Evolutionary conservation across 331 rosid species (phyloP), one percentile per base, ranked within the genome.

Genomic region (Rhamnella rubrinervis): DNA sequence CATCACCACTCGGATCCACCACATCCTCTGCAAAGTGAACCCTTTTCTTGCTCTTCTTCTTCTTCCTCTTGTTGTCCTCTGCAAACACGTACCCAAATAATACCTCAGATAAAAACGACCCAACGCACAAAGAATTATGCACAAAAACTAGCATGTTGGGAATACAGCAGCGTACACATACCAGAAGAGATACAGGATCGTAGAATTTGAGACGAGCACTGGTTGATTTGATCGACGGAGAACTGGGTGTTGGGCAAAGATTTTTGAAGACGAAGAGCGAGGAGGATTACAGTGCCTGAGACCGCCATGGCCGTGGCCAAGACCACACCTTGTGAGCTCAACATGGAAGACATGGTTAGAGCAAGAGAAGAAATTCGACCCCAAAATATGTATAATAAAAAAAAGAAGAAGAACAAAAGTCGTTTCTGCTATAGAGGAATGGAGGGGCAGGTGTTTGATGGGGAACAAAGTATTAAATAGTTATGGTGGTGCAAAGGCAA

Each of bases 221-320:
- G 74, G 6, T 76, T 26, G 19, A 57, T 65, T 70, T 70, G 68
- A 44, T 62, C 74, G 25, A 61, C 74, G 4, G 85, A 25, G 64
- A 86, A 79, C 55, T 87, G 85, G 44, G 87, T 11, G 12, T 72
- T 51, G 16, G 87, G 91, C 3, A 80, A 38, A 21, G 85, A 69
- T 56, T 78, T 91, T 70, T 88, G 97, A 0, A 85, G 86, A 55
- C 97, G 87, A 4, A 91, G 80, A 61, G 95, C 88, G 7, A 93
- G 92, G 62, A 93, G 92, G 70, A 93, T 81, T 5, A 89, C 89
- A 1, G 98, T 93, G 79, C 97, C 96, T 68, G 98, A 93, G 68
- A 93, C 91, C 0, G 97, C 98, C 88, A 87, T 86, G 89, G 97
- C 97, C 0, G 98, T 91, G 26, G 97, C 96, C 13, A 93, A 72